Percentiles rank a stretch among this genome's conserved stretches.
These are phyloP conservation scores for Pseudogymnoascus sp. DNA, from an alignment of 2,329 filamentous ascomycete species.

Conservation along the genomic window DNA sequence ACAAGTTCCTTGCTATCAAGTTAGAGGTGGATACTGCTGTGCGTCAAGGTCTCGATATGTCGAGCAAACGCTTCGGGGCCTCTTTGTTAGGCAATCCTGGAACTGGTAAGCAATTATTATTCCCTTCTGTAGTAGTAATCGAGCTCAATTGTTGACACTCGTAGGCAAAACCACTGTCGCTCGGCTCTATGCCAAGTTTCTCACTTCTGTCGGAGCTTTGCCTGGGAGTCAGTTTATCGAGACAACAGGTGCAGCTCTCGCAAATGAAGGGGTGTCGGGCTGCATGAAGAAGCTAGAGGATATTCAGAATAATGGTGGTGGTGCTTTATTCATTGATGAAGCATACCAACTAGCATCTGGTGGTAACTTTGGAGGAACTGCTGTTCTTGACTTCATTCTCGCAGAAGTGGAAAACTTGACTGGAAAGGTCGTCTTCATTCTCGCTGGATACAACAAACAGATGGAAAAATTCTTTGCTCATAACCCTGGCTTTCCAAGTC, in stretches of 20 bases:
- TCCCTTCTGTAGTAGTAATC: too few relatives aligned
- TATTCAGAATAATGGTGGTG: not conserved
- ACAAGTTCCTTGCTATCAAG: too few relatives aligned
- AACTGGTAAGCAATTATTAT: too few relatives aligned
- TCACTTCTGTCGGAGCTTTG: not conserved
- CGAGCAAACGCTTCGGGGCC: too few relatives aligned
- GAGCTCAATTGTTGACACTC: too few relatives aligned
- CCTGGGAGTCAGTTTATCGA: not conserved
- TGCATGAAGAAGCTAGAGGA: not conserved
- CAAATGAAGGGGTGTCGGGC: not conserved
- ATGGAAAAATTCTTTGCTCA: not conserved
- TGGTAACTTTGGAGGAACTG: not conserved
- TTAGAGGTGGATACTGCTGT: too few relatives aligned
- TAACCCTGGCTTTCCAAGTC: not conserved
- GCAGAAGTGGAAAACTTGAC: not conserved
- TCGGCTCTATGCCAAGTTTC: conserved; percentile 45
- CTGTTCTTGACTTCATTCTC: not conserved
- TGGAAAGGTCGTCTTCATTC: not conserved
- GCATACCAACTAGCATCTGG: not conserved
- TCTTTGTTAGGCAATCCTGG: too few relatives aligned
- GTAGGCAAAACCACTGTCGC: conserved; percentile 63
- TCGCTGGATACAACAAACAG: not conserved
- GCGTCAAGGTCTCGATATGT: too few relatives aligned
- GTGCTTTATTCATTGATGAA: not conserved
- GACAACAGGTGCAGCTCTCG: not conserved